Base-by-base conservation (phyloP, 768 basidiomycete genomes). In the Tylopilus sp. region DNA sequence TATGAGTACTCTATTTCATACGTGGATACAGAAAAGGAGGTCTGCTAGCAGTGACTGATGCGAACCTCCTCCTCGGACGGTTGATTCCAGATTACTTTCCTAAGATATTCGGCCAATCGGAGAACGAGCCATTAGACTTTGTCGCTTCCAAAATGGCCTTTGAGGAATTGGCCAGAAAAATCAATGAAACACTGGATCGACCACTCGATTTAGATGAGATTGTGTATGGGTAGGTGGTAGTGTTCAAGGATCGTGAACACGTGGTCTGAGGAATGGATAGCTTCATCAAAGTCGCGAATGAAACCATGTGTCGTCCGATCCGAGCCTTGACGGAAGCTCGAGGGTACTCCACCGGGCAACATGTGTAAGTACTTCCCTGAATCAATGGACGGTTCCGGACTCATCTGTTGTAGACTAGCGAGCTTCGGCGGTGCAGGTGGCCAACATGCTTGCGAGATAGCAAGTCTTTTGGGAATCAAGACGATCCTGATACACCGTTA, bases 281-380 rank as follows among this genome's bases (percentile, higher is more conserved):
- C 5, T 97, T 94, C 69, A 87, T 98, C 71, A 91, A 94, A 63
- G 93, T 95, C 10, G 94, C 94, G 9, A 97, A 97, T 59, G 95
- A 98, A 73, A 94, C 91, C 0, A 98, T 98, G 94, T 88, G 86
- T 57, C 75, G 95, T 42, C 95, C 95, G 8, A 95, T 98, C 50
- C 83, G 95, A 3, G 84, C 91, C 2, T 68, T 95, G 57, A 97
- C 94, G 0, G 94, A 97, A 67, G 91, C 92, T 2, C 75, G 89
- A 40, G 94, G 94, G 22, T 81, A 91, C 67, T 86, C 90, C 3
- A 88, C 88, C 0, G 78, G 82, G 1, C 84, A 83, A 57, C 94
- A 97, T 62, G 71, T 79, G 79, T 80, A 59, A 44, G 73, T 48
- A 10, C 30, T 11, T 4, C 21, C 46, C 6, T 15, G 17, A 44